Evolutionary conservation across 1,284 basidiomycete species (phyloP), one percentile per base, ranked within the genome.

Genomic region (Schizophyllum commune): DNA sequence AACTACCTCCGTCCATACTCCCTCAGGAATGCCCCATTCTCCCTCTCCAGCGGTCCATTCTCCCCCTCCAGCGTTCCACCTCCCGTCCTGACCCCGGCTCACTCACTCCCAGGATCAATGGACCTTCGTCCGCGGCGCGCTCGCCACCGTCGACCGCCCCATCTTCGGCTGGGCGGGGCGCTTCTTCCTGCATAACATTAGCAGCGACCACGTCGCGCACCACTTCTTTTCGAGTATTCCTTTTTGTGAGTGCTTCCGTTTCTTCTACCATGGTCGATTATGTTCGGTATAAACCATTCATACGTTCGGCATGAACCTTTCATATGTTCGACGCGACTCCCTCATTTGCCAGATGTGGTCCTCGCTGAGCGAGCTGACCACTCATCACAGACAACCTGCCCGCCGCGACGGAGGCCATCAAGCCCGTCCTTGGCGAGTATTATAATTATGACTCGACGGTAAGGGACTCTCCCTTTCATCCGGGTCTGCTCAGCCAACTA

Each of bases 91-190:
- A n/a, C n/a, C n/a, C n/a, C n/a, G n/a, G n/a, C n/a, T n/a, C n/a
- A 34, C 15, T 5, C 19, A 19, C 19, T 6, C 9, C 20, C 19
- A 55, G 53, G 53, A 55, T 3, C 53, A 81, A 64, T 84, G 82
- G 82, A 78, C 78, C 1, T 85, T 83, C 71, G 73, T 79, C 20
- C 77, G 83, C 11, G 83, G 83, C 32, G 81, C 83, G 11, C 69
- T 83, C 15, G 79, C 81, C 5, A 86, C 83, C 2, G 78, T 84
- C 19, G 83, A 86, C 66, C 68, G 83, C 54, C 80, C 81, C 1
- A 71, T 85, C 47, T 74, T 85, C 47, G 84, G 84, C 13, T 84
- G 83, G 81, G 73, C 76, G 19, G 83, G 83, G 1, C 71, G 77
- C 17, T 79, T 83, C 70, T 82, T 85, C 72, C 74, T 83, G 65